phyloP scores from a whole-genome alignment of 805 yeast species.

The Nakazawaea sp. region DNA sequence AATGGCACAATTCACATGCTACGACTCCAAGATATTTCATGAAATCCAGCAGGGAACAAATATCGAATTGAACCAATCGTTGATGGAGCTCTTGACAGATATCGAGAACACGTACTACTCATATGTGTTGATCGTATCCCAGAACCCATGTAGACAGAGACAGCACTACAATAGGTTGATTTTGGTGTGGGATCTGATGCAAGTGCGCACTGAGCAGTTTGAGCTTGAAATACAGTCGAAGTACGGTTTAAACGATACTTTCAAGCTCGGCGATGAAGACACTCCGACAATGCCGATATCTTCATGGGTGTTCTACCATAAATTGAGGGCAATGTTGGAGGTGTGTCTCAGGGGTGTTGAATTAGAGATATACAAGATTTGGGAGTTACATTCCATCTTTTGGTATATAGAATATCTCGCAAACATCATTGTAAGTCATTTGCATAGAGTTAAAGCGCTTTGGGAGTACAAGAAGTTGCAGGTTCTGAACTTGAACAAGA shows the following conservation, averaged over 20 bases:
- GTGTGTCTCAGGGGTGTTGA: conserved; percentile 71
- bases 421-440: conserved; percentile 32
- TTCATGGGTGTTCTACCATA: conserved; percentile 61
- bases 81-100: conserved; percentile 33
- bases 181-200: conserved; percentile 70
- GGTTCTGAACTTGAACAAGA: conserved; percentile 28
- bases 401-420: conserved; percentile 58
- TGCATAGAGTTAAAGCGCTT: conserved; percentile 32
- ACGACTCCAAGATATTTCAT: conserved; percentile 24
- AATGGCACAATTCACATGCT: conserved; percentile 36
- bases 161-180: conserved; percentile 58
- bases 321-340: conserved; percentile 65
- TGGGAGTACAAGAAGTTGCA: conserved; percentile 26
- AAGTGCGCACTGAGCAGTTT: conserved; percentile 61
- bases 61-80: conserved; percentile 16
- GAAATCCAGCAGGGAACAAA: conserved; percentile 7
- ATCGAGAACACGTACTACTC: conserved; percentile 39
- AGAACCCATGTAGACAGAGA: conserved; percentile 78
- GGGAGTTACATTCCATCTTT: conserved; percentile 61
- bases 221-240: conserved; percentile 39
- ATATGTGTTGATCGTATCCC: conserved; percentile 37
- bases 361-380: conserved; percentile 61
- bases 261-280: conserved; percentile 11
- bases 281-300: conserved; percentile 56
- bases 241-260: conserved; percentile 25